These are phyloP conservation scores for Filosporella fistucella DNA, from an alignment of 495 filamentous ascomycete genomes.

Conservation along the genomic window DNA sequence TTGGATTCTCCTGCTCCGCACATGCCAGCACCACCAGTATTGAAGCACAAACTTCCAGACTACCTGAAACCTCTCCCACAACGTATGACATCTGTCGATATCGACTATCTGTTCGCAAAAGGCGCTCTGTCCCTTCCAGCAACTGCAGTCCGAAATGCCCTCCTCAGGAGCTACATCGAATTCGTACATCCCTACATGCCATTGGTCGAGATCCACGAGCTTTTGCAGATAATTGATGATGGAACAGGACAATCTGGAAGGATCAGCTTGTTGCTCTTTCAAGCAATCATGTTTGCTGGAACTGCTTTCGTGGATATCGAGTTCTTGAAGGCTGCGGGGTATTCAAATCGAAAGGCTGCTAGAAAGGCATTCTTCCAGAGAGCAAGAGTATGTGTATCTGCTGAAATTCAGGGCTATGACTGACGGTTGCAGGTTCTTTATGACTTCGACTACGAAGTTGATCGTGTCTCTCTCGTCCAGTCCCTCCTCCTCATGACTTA, in stretches of 20 bases:
- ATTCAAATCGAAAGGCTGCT: constrained; percentile 63
- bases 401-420: constrained; percentile 37
- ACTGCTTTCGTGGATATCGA: constrained; percentile 60
- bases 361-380: constrained; percentile 77
- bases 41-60: constrained; percentile 45
- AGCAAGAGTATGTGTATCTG: constrained; percentile 67
- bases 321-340: constrained; percentile 64
- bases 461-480: constrained; percentile 77
- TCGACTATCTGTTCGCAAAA: constrained; percentile 69
- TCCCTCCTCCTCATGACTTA: constrained; percentile 81
- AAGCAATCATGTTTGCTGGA: constrained; percentile 27
- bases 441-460: constrained; percentile 79
- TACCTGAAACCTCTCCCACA: constrained; percentile 72
- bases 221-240: constrained; percentile 59
- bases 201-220: constrained; percentile 71
- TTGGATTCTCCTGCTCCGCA: constrained; percentile 7
- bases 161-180: constrained; percentile 71
- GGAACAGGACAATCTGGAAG: constrained; percentile 61
- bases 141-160: constrained; percentile 61
- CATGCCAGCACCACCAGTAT: constrained; percentile 16
- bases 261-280: constrained; percentile 58
- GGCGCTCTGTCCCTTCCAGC: constrained; percentile 70
- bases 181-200: constrained; percentile 90
- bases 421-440: constrained; percentile 55
- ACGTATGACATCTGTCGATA: constrained; percentile 66